phyloP scores from a whole-genome alignment of 2,329 filamentous ascomycete genomes.

The Xylariaceae sp. region DNA sequence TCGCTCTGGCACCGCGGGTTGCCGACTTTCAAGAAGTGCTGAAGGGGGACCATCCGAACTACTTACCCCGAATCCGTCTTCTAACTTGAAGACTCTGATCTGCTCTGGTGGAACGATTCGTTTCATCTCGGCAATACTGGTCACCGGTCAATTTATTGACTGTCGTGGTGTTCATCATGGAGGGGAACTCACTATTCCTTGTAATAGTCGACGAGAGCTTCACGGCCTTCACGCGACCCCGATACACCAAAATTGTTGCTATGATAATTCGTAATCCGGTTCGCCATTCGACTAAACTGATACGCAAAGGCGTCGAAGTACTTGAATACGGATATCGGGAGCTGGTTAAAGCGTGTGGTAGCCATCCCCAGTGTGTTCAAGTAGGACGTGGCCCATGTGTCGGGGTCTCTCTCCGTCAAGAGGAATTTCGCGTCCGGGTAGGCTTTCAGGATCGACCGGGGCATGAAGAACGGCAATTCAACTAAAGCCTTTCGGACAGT shows the following conservation, averaged over 20 bases:
- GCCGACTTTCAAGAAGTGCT: background rate
- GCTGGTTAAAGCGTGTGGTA: background rate
- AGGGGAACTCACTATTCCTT: conserved; percentile 23
- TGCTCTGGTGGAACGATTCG: conserved; percentile 25
- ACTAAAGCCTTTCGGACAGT: conserved; percentile 22
- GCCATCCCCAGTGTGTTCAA: conserved; percentile 27
- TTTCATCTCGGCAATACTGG: conserved; percentile 29
- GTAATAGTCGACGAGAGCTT: conserved; percentile 24
- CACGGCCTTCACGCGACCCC: conserved; percentile 13
- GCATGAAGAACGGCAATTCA: conserved; percentile 33
- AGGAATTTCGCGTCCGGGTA: conserved; percentile 37
- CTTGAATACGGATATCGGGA: conserved; percentile 28
- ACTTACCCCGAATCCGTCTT: conserved; percentile 23
- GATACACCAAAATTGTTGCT: conserved; percentile 22
- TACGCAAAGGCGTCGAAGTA: conserved; percentile 24
- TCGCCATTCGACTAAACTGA: conserved; percentile 11
- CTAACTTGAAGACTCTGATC: conserved; percentile 26
- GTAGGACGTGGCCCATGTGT: conserved; percentile 33
- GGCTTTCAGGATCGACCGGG: conserved; percentile 27
- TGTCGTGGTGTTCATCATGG: background rate
- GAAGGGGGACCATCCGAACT: background rate
- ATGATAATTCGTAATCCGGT: conserved; percentile 1
- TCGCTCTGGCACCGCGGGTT: background rate
- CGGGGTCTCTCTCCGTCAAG: conserved; percentile 33
- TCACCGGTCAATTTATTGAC: background rate